Conservation (phyloP, 129 eudicot species). For the Arctium minus region DNA sequence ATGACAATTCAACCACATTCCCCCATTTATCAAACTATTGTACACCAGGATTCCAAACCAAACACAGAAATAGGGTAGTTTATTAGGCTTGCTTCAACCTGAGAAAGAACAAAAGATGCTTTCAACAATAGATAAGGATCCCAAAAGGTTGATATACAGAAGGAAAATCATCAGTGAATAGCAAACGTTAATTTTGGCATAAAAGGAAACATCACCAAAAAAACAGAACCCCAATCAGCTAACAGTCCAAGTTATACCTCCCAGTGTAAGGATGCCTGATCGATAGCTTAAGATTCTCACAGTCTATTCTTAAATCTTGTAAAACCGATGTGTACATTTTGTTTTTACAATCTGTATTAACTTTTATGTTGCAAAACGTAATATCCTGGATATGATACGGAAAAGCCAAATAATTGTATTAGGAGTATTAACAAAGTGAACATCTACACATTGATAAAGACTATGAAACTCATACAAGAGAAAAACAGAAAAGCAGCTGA, state of each 20-base stretch:
- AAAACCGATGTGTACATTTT: background rate
- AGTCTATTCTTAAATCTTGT: background rate
- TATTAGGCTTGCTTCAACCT: background rate
- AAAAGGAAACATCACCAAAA: too few species aligned
- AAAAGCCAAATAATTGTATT: background rate
- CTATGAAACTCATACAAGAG: background rate
- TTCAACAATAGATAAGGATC: background rate
- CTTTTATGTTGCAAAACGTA: background rate
- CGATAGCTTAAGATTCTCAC: background rate
- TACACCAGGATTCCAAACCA: background rate
- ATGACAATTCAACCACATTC: background rate
- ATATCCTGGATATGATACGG: background rate
- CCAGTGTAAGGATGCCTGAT: background rate
- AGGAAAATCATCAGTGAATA: background rate
- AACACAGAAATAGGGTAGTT: background rate
- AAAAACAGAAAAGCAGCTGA: conserved; percentile 2
- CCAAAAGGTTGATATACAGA: background rate
- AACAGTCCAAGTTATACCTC: background rate
- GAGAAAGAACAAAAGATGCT: background rate
- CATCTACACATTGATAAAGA: background rate
- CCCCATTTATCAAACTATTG: background rate
- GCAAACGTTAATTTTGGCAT: background rate
- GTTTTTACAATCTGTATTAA: background rate
- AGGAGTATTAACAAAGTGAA: background rate
- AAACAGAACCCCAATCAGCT: too few species aligned